Base-by-base conservation (phyloP, 495 filamentous ascomycete genomes). In the Terfezia claveryi region DNA sequence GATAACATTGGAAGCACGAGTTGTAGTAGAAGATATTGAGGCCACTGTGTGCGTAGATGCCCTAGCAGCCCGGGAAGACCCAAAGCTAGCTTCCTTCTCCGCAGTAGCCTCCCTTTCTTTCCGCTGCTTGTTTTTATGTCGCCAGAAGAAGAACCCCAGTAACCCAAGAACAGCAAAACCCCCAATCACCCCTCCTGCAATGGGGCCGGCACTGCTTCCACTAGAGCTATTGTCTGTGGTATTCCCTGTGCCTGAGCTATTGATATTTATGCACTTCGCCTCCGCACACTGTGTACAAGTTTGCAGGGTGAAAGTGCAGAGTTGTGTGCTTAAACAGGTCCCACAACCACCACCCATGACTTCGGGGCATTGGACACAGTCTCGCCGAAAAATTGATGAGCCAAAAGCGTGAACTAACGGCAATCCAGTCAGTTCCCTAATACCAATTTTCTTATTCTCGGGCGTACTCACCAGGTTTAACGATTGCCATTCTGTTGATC, bases 1-100 rank as follows among this genome's bases (percentile, higher is more conserved):
- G 58, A 98, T 98, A 65, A 98, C 85, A 70, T 98, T 96, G 57
- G 89, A 95, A 49, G 91, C 91, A 50, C 91, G 81, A 7, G 91
- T 96, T 54, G 95, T 85, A 52, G 89, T 95, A 10, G 88, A 94
- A 14, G 92, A 91, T 62, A 96, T 86, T 38, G 88, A 95, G 58
- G 80, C 76, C 54, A 85, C 82, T 5, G 89, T 94, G 61, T 93
- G 86, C 38, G 88, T 85, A 27, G 85, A 86, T 27, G 80, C 76
- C 57, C 82, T 76, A 53, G 80, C 74, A 58, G 83, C 80, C 53
- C 78, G 71, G 55, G 73, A 72, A 58, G 75, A 72, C 37, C 74
- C 70, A 59, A 80, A 79, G 55, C 80, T 70, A 63, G 76, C 75
- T 38, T 77, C 76, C 36, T 76, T 79, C 53, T 73, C 68, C 49